phyloP scores from a whole-genome alignment of 2,329 filamentous ascomycete genomes.

The Calonectria honghensis region DNA sequence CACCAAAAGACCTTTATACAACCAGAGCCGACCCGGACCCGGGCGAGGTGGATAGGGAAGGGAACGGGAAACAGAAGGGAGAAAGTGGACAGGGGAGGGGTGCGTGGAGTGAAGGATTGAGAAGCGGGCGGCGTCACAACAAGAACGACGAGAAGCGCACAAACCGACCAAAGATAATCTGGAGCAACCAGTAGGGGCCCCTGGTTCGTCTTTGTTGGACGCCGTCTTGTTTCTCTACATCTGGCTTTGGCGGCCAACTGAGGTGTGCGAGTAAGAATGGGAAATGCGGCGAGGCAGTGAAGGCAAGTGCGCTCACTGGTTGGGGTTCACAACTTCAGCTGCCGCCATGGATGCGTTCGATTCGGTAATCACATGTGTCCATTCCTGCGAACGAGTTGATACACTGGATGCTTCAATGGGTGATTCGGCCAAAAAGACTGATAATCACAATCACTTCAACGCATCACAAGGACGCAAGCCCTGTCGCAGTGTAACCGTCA shows the following conservation, averaged over 20 bases:
- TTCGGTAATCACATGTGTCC: neutral
- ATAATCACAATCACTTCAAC: conserved; percentile 2
- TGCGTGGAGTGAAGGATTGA: conserved; percentile 51
- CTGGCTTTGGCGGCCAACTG: conserved; percentile 8
- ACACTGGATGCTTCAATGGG: neutral
- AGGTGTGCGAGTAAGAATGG: conserved; percentile 33
- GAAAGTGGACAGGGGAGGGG: conserved; percentile 43
- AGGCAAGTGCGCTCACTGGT: neutral
- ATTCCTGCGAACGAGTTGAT: neutral
- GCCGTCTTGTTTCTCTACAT: neutral
- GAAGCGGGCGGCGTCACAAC: conserved; percentile 40
- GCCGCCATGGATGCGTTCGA: neutral
- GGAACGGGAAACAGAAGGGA: conserved; percentile 45
- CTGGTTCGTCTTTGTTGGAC: conserved; percentile 12
- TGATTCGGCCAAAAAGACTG: neutral
- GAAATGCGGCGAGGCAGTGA: conserved; percentile 21
- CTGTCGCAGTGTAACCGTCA: conserved; percentile 32
- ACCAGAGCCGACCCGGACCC: conserved; percentile 49
- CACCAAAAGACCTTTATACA: conserved; percentile 56
- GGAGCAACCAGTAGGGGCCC: conserved; percentile 17
- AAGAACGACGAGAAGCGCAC: conserved; percentile 33
- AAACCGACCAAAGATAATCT: neutral
- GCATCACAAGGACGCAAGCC: conserved; percentile 9
- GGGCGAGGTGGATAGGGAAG: conserved; percentile 45
- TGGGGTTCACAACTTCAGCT: neutral